Percentiles rank a stretch among this genome's conserved stretches.
Evolutionary conservation across 148 eudicot genomes (phyloP).

Genomic region (Silene conica): DNA sequence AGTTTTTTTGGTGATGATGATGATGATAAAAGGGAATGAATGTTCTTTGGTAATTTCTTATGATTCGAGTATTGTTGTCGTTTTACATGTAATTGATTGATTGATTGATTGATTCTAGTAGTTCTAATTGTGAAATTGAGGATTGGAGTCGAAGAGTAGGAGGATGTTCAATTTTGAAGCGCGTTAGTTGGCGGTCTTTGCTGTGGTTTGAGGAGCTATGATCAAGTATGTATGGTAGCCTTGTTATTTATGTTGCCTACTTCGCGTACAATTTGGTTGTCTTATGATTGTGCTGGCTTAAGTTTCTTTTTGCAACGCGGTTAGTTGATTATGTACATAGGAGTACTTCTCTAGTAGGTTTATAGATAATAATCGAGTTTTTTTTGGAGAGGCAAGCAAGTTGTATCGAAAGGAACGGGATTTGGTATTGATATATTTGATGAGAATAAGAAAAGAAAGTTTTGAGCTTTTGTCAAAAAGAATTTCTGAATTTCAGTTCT

Average conservation of each 20-base stretch:
- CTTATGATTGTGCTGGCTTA: not conserved
- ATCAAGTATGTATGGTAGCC: not conserved
- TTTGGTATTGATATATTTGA: not conserved
- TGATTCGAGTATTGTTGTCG: not conserved
- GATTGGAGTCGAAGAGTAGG: not conserved
- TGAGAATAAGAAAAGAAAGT: too few relatives aligned
- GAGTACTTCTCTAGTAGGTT: not conserved
- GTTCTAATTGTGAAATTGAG: not conserved
- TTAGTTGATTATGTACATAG: not conserved
- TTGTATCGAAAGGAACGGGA: not conserved
- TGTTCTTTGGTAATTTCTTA: not conserved
- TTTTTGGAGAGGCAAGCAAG: not conserved
- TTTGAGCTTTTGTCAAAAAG: too few relatives aligned
- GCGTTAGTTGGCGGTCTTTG: not conserved
- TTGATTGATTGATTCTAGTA: not conserved
- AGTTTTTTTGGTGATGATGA: not conserved
- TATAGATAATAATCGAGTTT: too few relatives aligned
- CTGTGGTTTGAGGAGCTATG: not conserved
- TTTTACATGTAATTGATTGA: not conserved
- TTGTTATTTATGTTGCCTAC: not conserved
- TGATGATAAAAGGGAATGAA: conserved; percentile 11
- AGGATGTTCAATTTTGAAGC: not conserved
- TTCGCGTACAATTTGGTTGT: not conserved
- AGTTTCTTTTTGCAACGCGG: not conserved
- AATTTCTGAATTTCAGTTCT: too few relatives aligned